phyloP scores from a whole-genome alignment of 2,329 filamentous ascomycete genomes.

The Arachnopeziza araneosa region DNA sequence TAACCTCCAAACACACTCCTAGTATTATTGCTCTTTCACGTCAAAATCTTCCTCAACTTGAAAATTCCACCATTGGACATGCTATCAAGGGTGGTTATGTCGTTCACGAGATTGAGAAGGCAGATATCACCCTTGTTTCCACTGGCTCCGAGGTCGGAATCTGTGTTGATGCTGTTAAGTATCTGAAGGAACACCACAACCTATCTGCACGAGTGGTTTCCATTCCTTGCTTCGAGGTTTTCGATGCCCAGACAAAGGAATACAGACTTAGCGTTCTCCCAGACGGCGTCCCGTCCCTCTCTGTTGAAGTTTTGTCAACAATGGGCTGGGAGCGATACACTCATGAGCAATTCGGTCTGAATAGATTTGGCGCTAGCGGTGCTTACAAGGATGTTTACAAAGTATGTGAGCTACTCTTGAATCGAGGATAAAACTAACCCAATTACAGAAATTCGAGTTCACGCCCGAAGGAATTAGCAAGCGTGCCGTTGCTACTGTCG shows the following conservation, averaged over 20 bases:
- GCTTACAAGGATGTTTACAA: conserved; percentile 98
- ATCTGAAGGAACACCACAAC: conserved; percentile 81
- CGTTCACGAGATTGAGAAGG: conserved; percentile 75
- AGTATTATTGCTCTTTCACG: conserved; percentile 92
- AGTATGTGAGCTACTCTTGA: conserved; percentile 41
- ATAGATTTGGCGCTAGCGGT: conserved; percentile 96
- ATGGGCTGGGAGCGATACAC: conserved; percentile 99
- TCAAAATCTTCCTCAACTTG: conserved; percentile 97
- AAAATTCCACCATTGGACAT: conserved; percentile 85
- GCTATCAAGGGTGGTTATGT: conserved; percentile 95
- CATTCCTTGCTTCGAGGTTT: conserved; percentile 94
- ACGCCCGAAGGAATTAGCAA: conserved; percentile 95
- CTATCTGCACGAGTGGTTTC: conserved; percentile 89
- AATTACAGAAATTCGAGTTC: conserved; percentile 90
- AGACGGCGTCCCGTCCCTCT: conserved; percentile 87
- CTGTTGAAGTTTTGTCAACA: conserved; percentile 94
- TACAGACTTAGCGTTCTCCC: conserved; percentile 91
- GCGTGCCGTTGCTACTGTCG: conserved; percentile 83
- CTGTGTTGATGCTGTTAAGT: conserved; percentile 87
- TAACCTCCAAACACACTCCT: conserved; percentile 85
- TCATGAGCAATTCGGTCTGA: conserved; percentile 98
- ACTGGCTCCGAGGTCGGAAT: conserved; percentile 96
- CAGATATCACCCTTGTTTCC: conserved; percentile 82
- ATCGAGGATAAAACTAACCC: conserved; percentile 34
- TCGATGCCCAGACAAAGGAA: conserved; percentile 88